phyloP scores from a whole-genome alignment of 768 basidiomycete genomes.

The Suillus decipiens region DNA sequence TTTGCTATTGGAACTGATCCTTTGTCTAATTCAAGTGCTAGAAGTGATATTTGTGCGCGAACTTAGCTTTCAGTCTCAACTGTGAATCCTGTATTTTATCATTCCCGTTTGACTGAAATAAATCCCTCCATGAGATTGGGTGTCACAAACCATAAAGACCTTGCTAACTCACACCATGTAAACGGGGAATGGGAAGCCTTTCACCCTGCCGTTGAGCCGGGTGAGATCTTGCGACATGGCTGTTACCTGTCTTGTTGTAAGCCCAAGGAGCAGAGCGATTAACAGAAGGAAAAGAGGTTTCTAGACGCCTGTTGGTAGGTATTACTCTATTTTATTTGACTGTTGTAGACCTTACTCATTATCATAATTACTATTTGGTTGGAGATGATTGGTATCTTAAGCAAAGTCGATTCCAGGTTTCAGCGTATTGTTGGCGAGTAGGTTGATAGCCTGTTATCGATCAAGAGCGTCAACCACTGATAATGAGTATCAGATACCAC shows the following conservation, averaged over 20 bases:
- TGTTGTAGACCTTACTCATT: not conserved
- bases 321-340: not conserved
- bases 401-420: conserved; percentile 21
- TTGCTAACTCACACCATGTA: conserved; percentile 31
- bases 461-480: not conserved
- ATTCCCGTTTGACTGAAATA: conserved; percentile 22
- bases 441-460: no score
- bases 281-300: conserved; percentile 31
- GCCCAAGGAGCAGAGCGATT: conserved; percentile 35
- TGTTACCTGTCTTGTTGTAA: conserved; percentile 30
- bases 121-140: conserved; percentile 9
- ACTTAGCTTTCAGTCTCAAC: conserved; percentile 27
- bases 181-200: conserved; percentile 36
- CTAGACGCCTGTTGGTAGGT: conserved; percentile 38
- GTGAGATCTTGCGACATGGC: conserved; percentile 20
- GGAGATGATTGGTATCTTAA: conserved; percentile 23
- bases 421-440: conserved; percentile 12
- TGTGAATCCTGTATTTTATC: conserved; percentile 36
- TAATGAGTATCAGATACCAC: not conserved
- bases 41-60: conserved; percentile 35
- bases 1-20: not conserved
- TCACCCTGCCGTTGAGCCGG: conserved; percentile 28
- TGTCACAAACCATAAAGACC: conserved; percentile 2
- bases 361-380: not conserved
- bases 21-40: conserved; percentile 26